Evolutionary conservation across 2,329 filamentous ascomycete species (phyloP), one percentile per base, ranked within the genome.

Genomic region (Diaporthe sp.): DNA sequence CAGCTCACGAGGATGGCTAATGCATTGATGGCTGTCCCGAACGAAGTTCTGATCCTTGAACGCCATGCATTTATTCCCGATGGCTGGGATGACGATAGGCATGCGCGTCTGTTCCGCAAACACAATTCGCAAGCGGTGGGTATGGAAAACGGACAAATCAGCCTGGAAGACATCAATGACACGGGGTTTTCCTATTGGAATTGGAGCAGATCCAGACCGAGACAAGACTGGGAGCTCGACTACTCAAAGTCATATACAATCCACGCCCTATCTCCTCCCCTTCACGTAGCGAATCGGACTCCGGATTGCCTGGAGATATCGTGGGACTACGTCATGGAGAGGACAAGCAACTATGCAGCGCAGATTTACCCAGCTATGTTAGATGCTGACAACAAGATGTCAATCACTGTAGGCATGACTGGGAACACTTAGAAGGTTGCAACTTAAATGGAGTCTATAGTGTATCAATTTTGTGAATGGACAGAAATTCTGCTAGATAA

Each of bases 231-330:
- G 66, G 66, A 70, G 50, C 42, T n/a, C 10, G 66, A 70, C 32
- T 70, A 70, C n/a, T 56, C 50, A 9, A 70, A 53, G 51, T 51
- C 66, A n/a, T 70, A 70, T 15, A 70, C 66, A n/a, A 39, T 70
- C 27, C 66, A 70, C n/a, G 50, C 66, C 7, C n/a, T 70, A 2
- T 70, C 66, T 2, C 66, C 66, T 22, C 58, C 58, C 17, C 37
- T 63, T 3, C 58, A 63, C 9, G 47, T 70, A 27, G 66, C 42
- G 13, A 70, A 70, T 27, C 35, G 51, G 32, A 70, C 35, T 0
- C 44, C 66, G 1, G 50, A 55, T 70, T 55, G 66, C 50, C 22
- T 55, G 47, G 66, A 53, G n/a, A 70, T 55, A 30, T 39, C 66
- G 7, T 70, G 66, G 66, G 66, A 56, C n/a, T 70, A 70, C 56